phyloP scores from a whole-genome alignment of 768 basidiomycete species.

The Pleurotus eryngii region DNA sequence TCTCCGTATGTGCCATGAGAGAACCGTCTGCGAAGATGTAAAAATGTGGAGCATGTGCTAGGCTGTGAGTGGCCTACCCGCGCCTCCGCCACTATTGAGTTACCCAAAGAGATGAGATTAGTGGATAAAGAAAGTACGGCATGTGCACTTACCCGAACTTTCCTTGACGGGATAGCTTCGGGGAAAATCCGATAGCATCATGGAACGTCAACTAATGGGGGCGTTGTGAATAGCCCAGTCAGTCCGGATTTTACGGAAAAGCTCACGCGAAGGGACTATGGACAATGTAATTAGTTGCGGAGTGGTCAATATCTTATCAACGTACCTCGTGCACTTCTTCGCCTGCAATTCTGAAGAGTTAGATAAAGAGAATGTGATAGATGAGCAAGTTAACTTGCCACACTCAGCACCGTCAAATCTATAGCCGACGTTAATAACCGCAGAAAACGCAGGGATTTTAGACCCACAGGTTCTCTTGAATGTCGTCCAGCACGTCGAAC shows the following conservation, averaged over 20 bases:
- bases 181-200: constrained; percentile 30
- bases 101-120: not conserved
- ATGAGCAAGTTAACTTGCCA: constrained; percentile 13
- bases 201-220: constrained; percentile 22
- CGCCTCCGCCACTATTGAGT: constrained; percentile 17
- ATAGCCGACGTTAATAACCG: too few species aligned
- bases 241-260: not conserved
- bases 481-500: constrained; percentile 32
- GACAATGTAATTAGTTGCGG: not conserved
- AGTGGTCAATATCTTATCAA: not conserved
- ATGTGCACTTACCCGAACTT: constrained; percentile 19
- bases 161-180: constrained; percentile 15
- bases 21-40: constrained; percentile 17
- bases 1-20: constrained; percentile 20
- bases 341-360: constrained; percentile 7
- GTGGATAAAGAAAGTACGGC: not conserved
- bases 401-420: constrained; percentile 30
- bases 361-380: not conserved
- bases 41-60: not conserved
- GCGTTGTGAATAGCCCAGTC: not conserved
- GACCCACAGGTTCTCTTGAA: constrained; percentile 27
- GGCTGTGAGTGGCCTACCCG: constrained; percentile 9
- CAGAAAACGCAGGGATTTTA: too few species aligned
- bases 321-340: constrained; percentile 28
- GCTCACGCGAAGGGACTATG: constrained; percentile 18